Conservation (phyloP, 2,329 filamentous ascomycete genomes). For the Elsinoe ampelina region DNA sequence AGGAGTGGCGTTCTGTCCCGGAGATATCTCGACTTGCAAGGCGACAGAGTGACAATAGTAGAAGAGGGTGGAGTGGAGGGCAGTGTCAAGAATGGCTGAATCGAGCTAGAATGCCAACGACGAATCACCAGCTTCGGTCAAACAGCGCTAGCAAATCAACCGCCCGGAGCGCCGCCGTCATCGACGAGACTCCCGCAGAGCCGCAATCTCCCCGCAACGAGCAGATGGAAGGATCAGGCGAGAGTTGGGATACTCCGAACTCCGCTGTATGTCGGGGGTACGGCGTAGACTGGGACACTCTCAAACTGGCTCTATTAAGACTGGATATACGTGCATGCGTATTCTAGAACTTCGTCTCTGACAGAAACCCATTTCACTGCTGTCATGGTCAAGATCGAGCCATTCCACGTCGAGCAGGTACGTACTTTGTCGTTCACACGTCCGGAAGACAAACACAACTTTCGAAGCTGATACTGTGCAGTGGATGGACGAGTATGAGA, state of each 20-base stretch:
- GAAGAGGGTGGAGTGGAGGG: neutral
- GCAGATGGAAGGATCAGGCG: neutral
- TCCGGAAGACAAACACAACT: neutral
- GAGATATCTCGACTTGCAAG: neutral
- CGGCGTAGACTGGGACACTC: neutral
- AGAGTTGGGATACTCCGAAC: neutral
- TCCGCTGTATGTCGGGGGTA: neutral
- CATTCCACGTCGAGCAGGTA: constrained; percentile 64
- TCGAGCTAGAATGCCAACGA: constrained; percentile 3
- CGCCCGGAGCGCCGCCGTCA: neutral
- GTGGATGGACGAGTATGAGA: constrained; percentile 51
- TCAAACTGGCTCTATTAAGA: neutral
- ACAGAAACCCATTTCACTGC: constrained; percentile 12
- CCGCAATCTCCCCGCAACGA: constrained; percentile 1
- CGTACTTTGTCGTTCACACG: constrained; percentile 24
- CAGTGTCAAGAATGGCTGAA: constrained; percentile 1
- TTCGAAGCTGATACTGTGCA: constrained; percentile 25
- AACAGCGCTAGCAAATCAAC: neutral
- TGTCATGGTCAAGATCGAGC: constrained; percentile 48
- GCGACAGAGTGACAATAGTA: neutral
- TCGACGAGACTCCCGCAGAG: neutral
- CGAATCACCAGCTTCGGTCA: constrained; percentile 6
- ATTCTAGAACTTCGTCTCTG: too few relatives aligned
- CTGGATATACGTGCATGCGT: too few relatives aligned
- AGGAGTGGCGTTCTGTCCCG: constrained; percentile 1